phyloP scores from a whole-genome alignment of 495 filamentous ascomycete species.

The Xylaria castorea region DNA sequence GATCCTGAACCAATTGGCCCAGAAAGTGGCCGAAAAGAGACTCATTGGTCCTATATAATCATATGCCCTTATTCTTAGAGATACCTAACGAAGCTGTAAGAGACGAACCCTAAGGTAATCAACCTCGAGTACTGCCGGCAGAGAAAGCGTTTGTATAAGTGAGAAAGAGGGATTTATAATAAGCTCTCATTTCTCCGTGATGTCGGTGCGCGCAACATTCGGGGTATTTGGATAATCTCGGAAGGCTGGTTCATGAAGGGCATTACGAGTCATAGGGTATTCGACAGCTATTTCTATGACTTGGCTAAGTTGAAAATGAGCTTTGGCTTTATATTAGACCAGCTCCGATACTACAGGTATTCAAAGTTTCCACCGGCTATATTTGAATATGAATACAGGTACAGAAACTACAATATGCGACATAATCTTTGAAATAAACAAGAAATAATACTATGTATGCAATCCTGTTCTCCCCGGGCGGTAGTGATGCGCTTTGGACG shows the following conservation, averaged over 20 bases:
- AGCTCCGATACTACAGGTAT: background rate
- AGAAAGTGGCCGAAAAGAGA: constrained; percentile 20
- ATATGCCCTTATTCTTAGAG: background rate
- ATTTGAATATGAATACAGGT: background rate
- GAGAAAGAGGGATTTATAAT: background rate
- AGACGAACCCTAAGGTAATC: background rate
- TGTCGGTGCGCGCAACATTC: background rate
- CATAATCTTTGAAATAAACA: background rate
- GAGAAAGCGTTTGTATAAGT: background rate
- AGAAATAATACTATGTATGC: background rate
- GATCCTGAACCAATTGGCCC: constrained; percentile 31
- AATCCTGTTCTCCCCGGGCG: background rate
- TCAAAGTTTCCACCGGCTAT: background rate
- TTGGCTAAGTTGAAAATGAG: background rate
- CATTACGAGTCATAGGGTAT: background rate
- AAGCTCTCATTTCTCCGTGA: background rate
- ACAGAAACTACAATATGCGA: background rate
- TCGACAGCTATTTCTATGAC: background rate
- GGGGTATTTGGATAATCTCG: background rate
- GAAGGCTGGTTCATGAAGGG: background rate
- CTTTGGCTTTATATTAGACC: background rate
- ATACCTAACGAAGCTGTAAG: background rate
- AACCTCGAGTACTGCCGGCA: background rate
- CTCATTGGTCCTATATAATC: constrained; percentile 30
- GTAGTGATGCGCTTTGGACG: background rate